phyloP scores from a whole-genome alignment of 2,329 filamentous ascomycete species.

The Ascosphaera acerosa region DNA sequence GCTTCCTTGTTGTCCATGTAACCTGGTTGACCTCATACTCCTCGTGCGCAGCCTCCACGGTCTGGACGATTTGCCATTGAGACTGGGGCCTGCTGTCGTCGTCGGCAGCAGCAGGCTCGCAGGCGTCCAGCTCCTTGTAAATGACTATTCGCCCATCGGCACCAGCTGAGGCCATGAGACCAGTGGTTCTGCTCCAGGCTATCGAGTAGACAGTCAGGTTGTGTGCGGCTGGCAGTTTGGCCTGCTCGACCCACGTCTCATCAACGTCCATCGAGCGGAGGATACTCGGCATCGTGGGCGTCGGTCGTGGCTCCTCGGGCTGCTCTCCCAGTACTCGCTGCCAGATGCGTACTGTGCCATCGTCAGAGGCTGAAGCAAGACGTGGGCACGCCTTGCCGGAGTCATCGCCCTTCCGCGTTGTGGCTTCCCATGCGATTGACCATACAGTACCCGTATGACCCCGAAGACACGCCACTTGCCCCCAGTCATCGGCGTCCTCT shows the following conservation, averaged over 20 bases:
- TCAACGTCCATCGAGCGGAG: slow-evolving; percentile 47
- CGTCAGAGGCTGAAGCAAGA: slow-evolving; percentile 64
- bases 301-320: slow-evolving; percentile 17
- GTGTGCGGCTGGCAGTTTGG: slow-evolving; percentile 48
- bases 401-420: slow-evolving; percentile 6
- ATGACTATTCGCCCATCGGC: slow-evolving; percentile 64
- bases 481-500: slow-evolving; percentile 86
- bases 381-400: slow-evolving; percentile 21
- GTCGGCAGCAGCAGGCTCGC: too few relatives aligned
- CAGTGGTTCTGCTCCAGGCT: slow-evolving; percentile 54
- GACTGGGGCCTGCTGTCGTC: slow-evolving; percentile 6
- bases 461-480: slow-evolving; percentile 55
- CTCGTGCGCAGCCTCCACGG: slow-evolving; percentile 53
- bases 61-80: slow-evolving; percentile 46
- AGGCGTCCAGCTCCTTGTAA: slow-evolving; percentile 39
- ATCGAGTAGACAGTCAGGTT: slow-evolving; percentile 63
- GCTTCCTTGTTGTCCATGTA: slow-evolving; percentile 48
- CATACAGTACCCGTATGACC: slow-evolving; percentile 76
- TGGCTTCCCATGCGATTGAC: slow-evolving; percentile 52
- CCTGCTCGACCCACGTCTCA: slow-evolving; percentile 65
- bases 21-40: slow-evolving; percentile 90
- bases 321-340: slow-evolving; percentile 24
- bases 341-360: slow-evolving; percentile 61
- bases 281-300: slow-evolving; percentile 51
- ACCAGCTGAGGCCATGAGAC: slow-evolving; percentile 63